phyloP scores from a whole-genome alignment of 2,329 filamentous ascomycete species.

The Trichoderma sp. region DNA sequence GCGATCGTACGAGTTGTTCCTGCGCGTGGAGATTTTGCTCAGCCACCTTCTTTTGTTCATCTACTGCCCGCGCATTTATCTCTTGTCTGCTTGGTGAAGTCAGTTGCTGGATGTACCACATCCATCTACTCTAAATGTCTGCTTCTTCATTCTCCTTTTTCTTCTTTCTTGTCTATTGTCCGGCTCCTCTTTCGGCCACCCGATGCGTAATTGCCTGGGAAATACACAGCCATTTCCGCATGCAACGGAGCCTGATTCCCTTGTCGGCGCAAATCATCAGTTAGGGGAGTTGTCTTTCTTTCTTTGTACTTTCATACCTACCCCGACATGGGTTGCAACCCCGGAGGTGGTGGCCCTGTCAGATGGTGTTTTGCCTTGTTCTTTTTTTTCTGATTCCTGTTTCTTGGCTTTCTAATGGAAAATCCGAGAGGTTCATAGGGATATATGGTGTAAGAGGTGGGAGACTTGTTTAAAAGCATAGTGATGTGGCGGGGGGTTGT shows the following conservation, averaged over 20 bases:
- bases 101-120: constrained; percentile 36
- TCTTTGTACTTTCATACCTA: constrained; percentile 33
- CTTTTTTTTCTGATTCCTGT: not conserved
- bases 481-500: not conserved
- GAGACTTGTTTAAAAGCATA: constrained; percentile 24
- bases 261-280: constrained; percentile 34
- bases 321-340: constrained; percentile 37
- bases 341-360: constrained; percentile 40
- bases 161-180: constrained; percentile 38
- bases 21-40: constrained; percentile 30
- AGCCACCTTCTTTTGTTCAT: constrained; percentile 26
- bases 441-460: constrained; percentile 26
- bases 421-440: constrained; percentile 18
- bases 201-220: constrained; percentile 21
- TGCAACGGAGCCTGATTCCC: constrained; percentile 36
- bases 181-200: constrained; percentile 32
- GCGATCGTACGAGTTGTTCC: constrained; percentile 51
- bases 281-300: constrained; percentile 33
- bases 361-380: not conserved
- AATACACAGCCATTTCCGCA: constrained; percentile 35
- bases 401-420: constrained; percentile 32
- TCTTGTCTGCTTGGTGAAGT: constrained; percentile 29
- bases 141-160: constrained; percentile 34
- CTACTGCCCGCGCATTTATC: constrained; percentile 26
- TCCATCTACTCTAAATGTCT: constrained; percentile 12